Evolutionary conservation across 2,329 filamentous ascomycete species (phyloP).

Genomic region (Penicillium aurantiogriseum): DNA sequence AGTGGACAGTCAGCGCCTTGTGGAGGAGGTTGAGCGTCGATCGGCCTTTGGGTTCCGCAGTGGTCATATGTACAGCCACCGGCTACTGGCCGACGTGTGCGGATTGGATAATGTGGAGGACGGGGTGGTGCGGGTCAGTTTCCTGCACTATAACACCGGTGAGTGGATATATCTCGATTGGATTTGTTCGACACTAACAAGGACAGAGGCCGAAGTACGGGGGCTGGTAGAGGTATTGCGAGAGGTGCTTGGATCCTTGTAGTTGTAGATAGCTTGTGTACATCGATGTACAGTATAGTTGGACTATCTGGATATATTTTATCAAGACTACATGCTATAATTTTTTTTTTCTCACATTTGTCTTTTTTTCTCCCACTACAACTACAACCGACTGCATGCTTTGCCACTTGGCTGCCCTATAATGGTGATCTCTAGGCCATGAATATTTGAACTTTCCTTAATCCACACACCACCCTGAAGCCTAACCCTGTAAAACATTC

Average conservation of each 20-base stretch:
- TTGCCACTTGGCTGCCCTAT: not conserved
- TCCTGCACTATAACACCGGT: slow-evolving; percentile 72
- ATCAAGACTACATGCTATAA: not conserved
- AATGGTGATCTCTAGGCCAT: too few species aligned
- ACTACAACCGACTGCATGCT: not conserved
- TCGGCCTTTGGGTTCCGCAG: slow-evolving; percentile 63
- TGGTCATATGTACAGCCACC: slow-evolving; percentile 68
- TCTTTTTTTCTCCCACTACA: not conserved
- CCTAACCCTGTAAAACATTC: not conserved
- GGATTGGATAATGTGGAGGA: slow-evolving; percentile 57
- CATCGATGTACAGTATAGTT: not conserved
- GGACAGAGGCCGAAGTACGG: slow-evolving; percentile 21
- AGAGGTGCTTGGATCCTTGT: slow-evolving; percentile 12
- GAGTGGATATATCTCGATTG: slow-evolving; percentile 31
- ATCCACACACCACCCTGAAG: not conserved
- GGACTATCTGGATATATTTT: not conserved
- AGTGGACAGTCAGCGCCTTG: slow-evolving; percentile 55
- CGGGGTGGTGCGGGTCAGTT: slow-evolving; percentile 67
- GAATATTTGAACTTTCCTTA: slow-evolving; percentile 16
- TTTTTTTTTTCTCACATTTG: not conserved
- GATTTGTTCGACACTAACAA: slow-evolving; percentile 7
- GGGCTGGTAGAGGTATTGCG: slow-evolving; percentile 18
- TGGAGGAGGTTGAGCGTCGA: slow-evolving; percentile 60
- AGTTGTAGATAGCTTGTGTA: not conserved
- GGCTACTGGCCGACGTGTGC: slow-evolving; percentile 60